Evolutionary conservation across 257 asterid species (phyloP).

Genomic region (Craterostigma plantagineum): DNA sequence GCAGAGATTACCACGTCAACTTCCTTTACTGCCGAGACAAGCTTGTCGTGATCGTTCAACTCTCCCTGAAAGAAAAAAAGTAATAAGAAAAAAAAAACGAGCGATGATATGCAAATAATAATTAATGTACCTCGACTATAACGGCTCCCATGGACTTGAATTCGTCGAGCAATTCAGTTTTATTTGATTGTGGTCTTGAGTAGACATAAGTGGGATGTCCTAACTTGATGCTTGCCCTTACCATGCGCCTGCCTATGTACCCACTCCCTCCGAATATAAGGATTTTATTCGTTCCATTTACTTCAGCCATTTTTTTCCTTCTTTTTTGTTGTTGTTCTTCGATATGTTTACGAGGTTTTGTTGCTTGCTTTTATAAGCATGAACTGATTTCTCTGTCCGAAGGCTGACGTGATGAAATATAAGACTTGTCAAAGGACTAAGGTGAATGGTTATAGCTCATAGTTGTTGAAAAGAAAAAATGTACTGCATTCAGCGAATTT

Average conservation of each 20-base stretch:
- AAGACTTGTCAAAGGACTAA: no score
- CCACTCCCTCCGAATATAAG: conserved; percentile 38
- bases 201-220: conserved; percentile 40
- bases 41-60: conserved; percentile 29
- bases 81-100: background rate
- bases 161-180: conserved; percentile 11
- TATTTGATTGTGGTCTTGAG: conserved; percentile 26
- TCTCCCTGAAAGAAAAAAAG: conserved; percentile 17
- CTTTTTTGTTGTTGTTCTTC: no score
- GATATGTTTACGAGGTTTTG: no score
- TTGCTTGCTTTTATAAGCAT: no score
- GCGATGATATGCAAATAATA: background rate
- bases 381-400: no score
- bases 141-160: conserved; percentile 25
- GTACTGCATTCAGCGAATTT: no score
- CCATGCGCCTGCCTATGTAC: conserved; percentile 27
- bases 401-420: no score
- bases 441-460: no score
- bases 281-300: conserved; percentile 17
- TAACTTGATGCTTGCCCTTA: conserved; percentile 31
- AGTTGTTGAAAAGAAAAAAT: no score
- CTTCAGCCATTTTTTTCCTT: conserved; percentile 10
- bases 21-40: conserved; percentile 17
- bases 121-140: conserved; percentile 15
- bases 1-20: conserved; percentile 38